Conservation (phyloP, 163 green algal genomes). For the Chlorella variabilis region DNA sequence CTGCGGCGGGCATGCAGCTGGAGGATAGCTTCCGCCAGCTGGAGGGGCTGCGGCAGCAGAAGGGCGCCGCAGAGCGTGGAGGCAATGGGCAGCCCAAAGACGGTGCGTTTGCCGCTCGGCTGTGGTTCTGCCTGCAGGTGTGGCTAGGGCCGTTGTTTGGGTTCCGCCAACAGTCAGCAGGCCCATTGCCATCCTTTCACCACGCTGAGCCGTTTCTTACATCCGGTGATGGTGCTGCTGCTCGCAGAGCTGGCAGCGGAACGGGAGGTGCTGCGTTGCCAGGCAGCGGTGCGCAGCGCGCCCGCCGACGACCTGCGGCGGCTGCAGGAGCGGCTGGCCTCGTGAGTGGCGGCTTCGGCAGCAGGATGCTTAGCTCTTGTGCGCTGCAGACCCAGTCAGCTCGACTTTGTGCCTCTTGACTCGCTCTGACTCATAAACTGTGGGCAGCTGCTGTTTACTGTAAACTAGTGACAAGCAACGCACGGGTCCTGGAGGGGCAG, state of each 20-base stretch:
- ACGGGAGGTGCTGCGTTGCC: slow-evolving; percentile 27
- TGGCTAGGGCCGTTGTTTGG: not conserved
- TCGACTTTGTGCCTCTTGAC: no score
- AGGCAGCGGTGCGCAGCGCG: slow-evolving; percentile 22
- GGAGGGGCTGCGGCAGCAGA: slow-evolving; percentile 13
- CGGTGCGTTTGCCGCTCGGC: no score
- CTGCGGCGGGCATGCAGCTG: not conserved
- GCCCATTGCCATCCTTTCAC: not conserved
- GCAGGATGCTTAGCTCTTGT: no score
- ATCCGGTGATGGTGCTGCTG: not conserved
- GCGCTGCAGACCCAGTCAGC: no score
- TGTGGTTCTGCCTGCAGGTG: no score
- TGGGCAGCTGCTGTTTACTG: no score
- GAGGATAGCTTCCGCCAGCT: slow-evolving; percentile 6
- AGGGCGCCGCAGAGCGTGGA: not conserved
- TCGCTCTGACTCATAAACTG: no score
- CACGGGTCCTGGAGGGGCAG: no score
- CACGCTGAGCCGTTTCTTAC: no score
- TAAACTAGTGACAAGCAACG: no score
- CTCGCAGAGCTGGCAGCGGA: slow-evolving; percentile 39
- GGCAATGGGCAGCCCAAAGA: not conserved
- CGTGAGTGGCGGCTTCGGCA: not conserved
- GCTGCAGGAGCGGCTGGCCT: slow-evolving; percentile 27
- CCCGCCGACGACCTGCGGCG: slow-evolving; percentile 37
- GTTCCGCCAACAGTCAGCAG: not conserved